These are phyloP conservation scores for Colletotrichum australisinense DNA, from an alignment of 2,329 filamentous ascomycete species.

Conservation along the genomic window DNA sequence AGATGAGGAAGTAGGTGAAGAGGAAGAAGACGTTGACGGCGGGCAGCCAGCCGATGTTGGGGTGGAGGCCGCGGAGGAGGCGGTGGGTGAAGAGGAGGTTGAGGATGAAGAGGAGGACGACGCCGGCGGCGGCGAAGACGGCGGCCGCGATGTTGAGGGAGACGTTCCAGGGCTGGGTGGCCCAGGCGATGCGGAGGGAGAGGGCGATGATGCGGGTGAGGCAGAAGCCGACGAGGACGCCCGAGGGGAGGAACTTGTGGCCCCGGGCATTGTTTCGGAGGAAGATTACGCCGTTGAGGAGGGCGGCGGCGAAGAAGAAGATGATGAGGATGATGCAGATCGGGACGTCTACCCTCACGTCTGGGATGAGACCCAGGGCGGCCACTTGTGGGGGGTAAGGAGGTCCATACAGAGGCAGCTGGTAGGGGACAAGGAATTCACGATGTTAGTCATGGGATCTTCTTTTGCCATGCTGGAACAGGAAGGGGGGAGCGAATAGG, in stretches of 20 bases:
- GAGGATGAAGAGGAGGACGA: constrained; percentile 80
- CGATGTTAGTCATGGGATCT: not conserved
- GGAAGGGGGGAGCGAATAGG: not conserved
- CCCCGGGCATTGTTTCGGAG: constrained; percentile 58
- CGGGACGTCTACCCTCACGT: constrained; percentile 69
- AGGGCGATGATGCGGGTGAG: constrained; percentile 65
- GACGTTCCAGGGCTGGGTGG: constrained; percentile 51
- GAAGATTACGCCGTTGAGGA: constrained; percentile 69
- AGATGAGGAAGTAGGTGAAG: constrained; percentile 67
- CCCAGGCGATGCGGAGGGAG: constrained; percentile 64
- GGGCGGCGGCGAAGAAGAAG: constrained; percentile 66
- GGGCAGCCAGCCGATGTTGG: constrained; percentile 75
- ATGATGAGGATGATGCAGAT: constrained; percentile 72
- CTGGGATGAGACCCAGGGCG: constrained; percentile 68
- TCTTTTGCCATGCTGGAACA: not conserved
- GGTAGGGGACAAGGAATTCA: not conserved
- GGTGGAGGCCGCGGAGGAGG: constrained; percentile 79
- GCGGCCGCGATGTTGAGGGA: constrained; percentile 67
- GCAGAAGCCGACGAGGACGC: constrained; percentile 68
- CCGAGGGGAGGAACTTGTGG: constrained; percentile 71
- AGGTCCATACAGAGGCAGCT: constrained; percentile 40
- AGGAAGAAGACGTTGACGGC: constrained; percentile 64
- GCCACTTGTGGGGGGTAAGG: constrained; percentile 57
- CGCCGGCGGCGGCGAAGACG: constrained; percentile 79
- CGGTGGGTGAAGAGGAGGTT: constrained; percentile 84